These are phyloP conservation scores for Salvia splendens DNA, from an alignment of 257 asterid genomes.

Conservation along the genomic window DNA sequence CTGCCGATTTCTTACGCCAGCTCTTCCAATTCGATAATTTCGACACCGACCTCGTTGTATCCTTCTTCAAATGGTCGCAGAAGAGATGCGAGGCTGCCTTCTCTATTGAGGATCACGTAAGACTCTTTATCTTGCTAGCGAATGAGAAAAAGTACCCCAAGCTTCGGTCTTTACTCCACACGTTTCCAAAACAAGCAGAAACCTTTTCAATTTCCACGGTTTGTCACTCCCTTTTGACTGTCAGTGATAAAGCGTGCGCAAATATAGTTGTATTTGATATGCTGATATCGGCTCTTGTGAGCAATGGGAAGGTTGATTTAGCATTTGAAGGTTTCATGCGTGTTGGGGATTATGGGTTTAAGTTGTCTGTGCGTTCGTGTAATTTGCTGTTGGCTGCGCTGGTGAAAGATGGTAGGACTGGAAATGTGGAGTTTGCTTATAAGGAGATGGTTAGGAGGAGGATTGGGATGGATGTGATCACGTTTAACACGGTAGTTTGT, in stretches of 20 bases:
- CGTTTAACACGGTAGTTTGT: constrained; percentile 61
- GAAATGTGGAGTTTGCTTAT: constrained; percentile 55
- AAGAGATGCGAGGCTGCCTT: constrained; percentile 42
- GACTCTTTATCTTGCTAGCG: constrained; percentile 50
- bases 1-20: constrained; percentile 46
- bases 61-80: constrained; percentile 74
- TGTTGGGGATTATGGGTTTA: constrained; percentile 73
- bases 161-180: constrained; percentile 63
- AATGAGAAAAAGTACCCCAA: constrained; percentile 60
- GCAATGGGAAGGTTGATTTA: constrained; percentile 44
- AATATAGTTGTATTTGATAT: constrained; percentile 66
- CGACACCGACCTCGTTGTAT: constrained; percentile 44
- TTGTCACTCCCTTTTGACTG: constrained; percentile 54
- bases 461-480: constrained; percentile 47
- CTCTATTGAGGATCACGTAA: constrained; percentile 49
- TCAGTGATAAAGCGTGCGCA: constrained; percentile 53
- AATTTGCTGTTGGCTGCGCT: constrained; percentile 57
- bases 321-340: constrained; percentile 79
- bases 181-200: constrained; percentile 42
- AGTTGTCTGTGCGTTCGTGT: constrained; percentile 60
- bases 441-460: constrained; percentile 82
- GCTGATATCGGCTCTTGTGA: constrained; percentile 56
- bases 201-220: constrained; percentile 46
- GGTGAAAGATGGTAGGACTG: constrained; percentile 52
- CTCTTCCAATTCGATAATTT: constrained; percentile 42